Percentiles rank a stretch among this genome's conserved stretches.
These are phyloP conservation scores for Cercospora sojina DNA, from an alignment of 2,329 filamentous ascomycete species.

Conservation along the genomic window DNA sequence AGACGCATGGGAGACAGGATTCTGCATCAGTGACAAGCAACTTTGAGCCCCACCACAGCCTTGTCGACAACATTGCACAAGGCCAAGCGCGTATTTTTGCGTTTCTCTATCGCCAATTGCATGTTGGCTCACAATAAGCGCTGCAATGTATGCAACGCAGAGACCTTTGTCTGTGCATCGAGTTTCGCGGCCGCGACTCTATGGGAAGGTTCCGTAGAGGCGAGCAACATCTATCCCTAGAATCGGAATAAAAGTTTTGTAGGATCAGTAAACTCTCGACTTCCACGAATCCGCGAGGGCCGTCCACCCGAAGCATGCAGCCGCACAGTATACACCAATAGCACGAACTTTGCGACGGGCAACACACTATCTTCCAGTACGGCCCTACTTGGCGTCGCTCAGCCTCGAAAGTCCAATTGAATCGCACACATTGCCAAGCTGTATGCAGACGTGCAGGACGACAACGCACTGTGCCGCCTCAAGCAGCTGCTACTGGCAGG, in stretches of 20 bases:
- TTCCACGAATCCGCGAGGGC: neutral
- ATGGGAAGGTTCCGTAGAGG: neutral
- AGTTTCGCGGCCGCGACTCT: neutral
- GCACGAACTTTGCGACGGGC: neutral
- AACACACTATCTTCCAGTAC: neutral
- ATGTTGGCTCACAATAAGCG: neutral
- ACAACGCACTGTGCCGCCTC: constrained; percentile 4
- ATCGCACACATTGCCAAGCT: neutral
- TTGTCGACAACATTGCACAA: neutral
- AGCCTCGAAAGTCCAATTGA: neutral
- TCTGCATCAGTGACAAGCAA: neutral
- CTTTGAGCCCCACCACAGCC: constrained; percentile 1
- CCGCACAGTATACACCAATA: neutral
- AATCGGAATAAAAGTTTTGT: neutral
- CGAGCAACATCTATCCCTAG: neutral
- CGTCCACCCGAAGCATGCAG: neutral
- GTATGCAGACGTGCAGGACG: constrained; percentile 1
- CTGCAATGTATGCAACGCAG: neutral
- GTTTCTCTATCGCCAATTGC: neutral
- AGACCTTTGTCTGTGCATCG: neutral
- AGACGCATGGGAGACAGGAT: constrained; percentile 2
- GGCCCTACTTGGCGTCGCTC: neutral
- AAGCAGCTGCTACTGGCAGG: constrained; percentile 1
- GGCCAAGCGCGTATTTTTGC: neutral
- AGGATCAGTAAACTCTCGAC: neutral